Evolutionary conservation across 208 protist species (phyloP).

Genomic region (Trypanosoma mega): DNA sequence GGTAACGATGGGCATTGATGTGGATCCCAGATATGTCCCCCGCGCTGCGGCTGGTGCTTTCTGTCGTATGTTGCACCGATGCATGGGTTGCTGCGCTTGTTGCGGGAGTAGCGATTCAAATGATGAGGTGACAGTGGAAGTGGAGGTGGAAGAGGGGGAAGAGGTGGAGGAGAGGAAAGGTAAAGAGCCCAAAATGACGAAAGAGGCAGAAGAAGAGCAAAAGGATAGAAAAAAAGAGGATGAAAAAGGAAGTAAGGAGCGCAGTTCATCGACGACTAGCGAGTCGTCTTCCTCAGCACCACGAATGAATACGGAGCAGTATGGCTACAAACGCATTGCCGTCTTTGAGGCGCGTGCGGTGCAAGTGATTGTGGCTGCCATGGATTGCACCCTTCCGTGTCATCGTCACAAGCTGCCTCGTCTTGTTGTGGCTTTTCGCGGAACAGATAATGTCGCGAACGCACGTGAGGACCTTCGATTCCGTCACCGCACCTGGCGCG

Average conservation of each 20-base stretch:
- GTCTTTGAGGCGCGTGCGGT: slow-evolving; percentile 60
- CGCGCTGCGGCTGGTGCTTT: slow-evolving; percentile 21
- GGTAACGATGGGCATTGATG: slow-evolving; percentile 31
- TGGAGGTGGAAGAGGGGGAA: too few species aligned
- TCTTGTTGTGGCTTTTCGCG: slow-evolving; percentile 78
- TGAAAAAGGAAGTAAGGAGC: too few species aligned
- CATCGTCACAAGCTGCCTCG: slow-evolving; percentile 46
- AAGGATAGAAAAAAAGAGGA: too few species aligned
- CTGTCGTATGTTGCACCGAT: slow-evolving; percentile 6
- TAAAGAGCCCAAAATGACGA: too few species aligned
- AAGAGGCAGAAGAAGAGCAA: too few species aligned
- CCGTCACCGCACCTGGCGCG: slow-evolving; percentile 55
- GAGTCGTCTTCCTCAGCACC: background rate
- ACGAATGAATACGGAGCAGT: slow-evolving; percentile 55
- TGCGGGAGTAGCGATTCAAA: too few species aligned
- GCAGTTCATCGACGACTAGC: background rate
- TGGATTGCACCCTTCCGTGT: slow-evolving; percentile 36
- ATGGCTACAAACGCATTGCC: slow-evolving; percentile 68
- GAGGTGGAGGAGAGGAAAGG: too few species aligned
- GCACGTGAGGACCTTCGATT: slow-evolving; percentile 68
- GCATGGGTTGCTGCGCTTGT: too few species aligned
- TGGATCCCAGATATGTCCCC: slow-evolving; percentile 30
- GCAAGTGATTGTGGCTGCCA: slow-evolving; percentile 66
- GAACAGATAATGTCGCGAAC: slow-evolving; percentile 74
- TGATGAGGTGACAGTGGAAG: too few species aligned